Base-by-base conservation (phyloP, 1,284 basidiomycete genomes). In the Phenoliferia sp. region DNA sequence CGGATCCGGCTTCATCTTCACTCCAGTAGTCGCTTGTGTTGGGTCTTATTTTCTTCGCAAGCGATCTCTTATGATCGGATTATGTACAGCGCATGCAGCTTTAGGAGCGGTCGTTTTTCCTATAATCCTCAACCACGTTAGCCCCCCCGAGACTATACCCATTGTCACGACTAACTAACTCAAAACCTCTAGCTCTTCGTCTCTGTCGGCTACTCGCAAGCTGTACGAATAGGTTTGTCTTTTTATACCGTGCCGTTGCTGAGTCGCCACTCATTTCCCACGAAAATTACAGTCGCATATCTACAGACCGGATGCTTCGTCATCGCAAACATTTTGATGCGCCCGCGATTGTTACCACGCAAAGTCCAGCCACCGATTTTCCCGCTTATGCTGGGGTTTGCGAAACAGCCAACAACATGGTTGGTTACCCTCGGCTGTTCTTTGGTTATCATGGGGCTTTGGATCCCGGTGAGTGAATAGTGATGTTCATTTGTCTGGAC, bases 61-160 rank as follows among this genome's bases (percentile, higher is more conserved):
- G 29, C 67, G 67, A 10, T 66, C 63, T 0, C 32, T 65, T 26
- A 65, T 68, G 63, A 48, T 61, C 34, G 67, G 67, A 6, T 56
- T 36, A 28, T 33, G 28, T 0, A 58, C 63, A 0, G 36, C 26
- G 0, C 55, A 64, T 1, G 63, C 63, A 7, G 63, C 64, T 0
- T 16, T 52, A 1, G 67, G 63, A 1, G 63, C 57, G 16, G 7
- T 39, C 36, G 3, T 64, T 32, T 26, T 64, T 10, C 62, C 66
- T 29, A 67, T 66, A 31, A 2, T 59, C n/a, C 63, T 64, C 60
- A 64, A 16, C 16, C 9, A 28, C 29, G 3, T 10, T 1, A 17
- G 28, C 28, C 9, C 19, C 22, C 33, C n/a, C n/a, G n/a, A 22
- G 39, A 22, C 22, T 44, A 12, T 44, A 22, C 39, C 12, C 39